Conservation (phyloP, 495 filamentous ascomycete genomes). For the Aspergillus baeticus region DNA sequence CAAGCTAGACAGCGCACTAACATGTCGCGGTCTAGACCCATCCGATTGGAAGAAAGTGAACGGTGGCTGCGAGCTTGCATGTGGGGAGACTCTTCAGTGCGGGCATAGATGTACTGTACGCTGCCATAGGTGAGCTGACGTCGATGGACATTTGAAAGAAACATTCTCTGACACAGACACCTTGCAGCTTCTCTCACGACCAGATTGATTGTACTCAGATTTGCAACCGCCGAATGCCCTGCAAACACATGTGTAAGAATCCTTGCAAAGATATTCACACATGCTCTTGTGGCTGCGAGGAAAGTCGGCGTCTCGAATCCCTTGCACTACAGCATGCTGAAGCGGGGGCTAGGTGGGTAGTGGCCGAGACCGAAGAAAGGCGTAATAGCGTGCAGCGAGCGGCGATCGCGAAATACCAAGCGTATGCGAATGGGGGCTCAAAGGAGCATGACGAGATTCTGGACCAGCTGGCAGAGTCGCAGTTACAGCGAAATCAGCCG, state of each 20-base stretch:
- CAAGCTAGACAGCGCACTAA: slow-evolving; percentile 2
- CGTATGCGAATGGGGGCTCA: slow-evolving; percentile 24
- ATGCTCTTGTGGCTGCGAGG: slow-evolving; percentile 20
- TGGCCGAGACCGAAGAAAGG: not conserved
- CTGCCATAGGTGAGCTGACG: slow-evolving; percentile 39
- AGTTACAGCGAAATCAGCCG: not conserved
- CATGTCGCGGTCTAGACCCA: slow-evolving; percentile 17
- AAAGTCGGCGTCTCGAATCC: not conserved
- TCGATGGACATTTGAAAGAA: not conserved
- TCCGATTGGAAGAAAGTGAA: slow-evolving; percentile 53
- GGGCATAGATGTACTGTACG: slow-evolving; percentile 36
- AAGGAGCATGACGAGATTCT: slow-evolving; percentile 25
- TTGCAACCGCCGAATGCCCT: slow-evolving; percentile 28
- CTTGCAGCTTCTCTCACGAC: slow-evolving; percentile 30
- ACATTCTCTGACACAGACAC: not conserved
- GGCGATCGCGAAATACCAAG: slow-evolving; percentile 17
- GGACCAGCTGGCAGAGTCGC: slow-evolving; percentile 1
- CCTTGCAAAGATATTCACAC: slow-evolving; percentile 18
- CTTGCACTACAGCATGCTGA: not conserved
- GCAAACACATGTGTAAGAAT: slow-evolving; percentile 29
- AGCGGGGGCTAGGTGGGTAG: not conserved
- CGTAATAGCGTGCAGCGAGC: not conserved
- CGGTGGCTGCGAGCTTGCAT: slow-evolving; percentile 44
- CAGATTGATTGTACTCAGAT: slow-evolving; percentile 26
- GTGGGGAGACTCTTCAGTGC: slow-evolving; percentile 34